phyloP scores from a whole-genome alignment of 768 basidiomycete genomes.

The Cystobasidium tubakii region DNA sequence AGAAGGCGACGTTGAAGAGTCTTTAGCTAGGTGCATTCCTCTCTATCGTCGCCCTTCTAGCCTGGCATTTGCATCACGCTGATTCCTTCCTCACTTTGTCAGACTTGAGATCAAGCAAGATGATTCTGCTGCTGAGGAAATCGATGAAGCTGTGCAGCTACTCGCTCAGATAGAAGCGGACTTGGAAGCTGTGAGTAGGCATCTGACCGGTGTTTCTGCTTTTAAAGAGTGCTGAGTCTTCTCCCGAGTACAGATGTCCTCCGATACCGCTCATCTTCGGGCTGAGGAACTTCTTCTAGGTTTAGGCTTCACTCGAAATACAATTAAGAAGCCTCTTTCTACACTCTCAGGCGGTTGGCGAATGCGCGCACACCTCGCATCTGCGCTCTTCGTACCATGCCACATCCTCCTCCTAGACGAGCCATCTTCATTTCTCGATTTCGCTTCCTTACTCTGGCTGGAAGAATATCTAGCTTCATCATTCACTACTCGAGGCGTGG shows the following conservation, averaged over 20 bases:
- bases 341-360: constrained; percentile 64
- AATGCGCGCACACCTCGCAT: constrained; percentile 59
- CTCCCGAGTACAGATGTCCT: background rate
- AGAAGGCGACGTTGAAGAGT: constrained; percentile 52
- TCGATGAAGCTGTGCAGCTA: constrained; percentile 42
- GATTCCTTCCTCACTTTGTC: background rate
- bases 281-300: constrained; percentile 59
- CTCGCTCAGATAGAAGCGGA: constrained; percentile 45
- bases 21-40: constrained; percentile 47
- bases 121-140: constrained; percentile 31
- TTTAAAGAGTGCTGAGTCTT: background rate
- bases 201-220: background rate
- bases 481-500: constrained; percentile 35
- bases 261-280: constrained; percentile 45
- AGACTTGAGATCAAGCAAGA: background rate
- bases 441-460: constrained; percentile 45
- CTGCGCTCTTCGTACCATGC: constrained; percentile 57
- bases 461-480: constrained; percentile 54
- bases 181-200: constrained; percentile 47
- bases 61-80: no score
- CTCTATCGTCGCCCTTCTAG: background rate
- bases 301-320: constrained; percentile 57
- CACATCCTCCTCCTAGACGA: constrained; percentile 63
- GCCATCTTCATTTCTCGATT: constrained; percentile 52
- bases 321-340: constrained; percentile 50